A percentile compares a stretch with the other conserved stretches of the same genome.
Evolutionary conservation across 306 rosid species (phyloP).

Genomic region (Acacia melanoxylon): DNA sequence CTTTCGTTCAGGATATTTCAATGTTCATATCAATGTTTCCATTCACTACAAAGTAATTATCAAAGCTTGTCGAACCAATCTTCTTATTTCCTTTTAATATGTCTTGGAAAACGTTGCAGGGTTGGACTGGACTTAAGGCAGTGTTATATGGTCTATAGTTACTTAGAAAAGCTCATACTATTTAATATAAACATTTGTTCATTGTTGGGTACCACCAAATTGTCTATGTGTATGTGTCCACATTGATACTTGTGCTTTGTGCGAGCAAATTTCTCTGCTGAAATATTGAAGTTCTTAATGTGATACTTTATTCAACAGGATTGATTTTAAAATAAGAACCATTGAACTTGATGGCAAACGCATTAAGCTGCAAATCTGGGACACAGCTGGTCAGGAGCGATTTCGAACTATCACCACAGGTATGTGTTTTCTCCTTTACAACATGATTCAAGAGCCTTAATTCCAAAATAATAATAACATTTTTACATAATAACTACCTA

Average conservation of each 20-base stretch:
- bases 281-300: constrained; percentile 10
- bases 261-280: constrained; percentile 1
- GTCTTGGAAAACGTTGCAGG: constrained; percentile 12
- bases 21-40: neutral
- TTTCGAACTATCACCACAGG: constrained; percentile 88
- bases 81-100: constrained; percentile 18
- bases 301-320: constrained; percentile 44
- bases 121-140: constrained; percentile 7
- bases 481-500: neutral
- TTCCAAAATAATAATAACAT: neutral
- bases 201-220: constrained; percentile 6
- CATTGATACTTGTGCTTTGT: constrained; percentile 4
- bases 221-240: constrained; percentile 23
- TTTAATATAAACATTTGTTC: constrained; percentile 1
- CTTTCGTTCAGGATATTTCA: neutral
- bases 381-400: constrained; percentile 89
- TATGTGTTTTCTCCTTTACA: constrained; percentile 30
- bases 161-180: neutral
- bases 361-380: constrained; percentile 86
- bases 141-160: constrained; percentile 11
- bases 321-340: constrained; percentile 90
- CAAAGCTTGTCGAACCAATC: neutral
- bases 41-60: neutral
- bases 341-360: constrained; percentile 82
- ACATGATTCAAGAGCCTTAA: neutral